phyloP scores from a whole-genome alignment of 164 flowering plant species.

The Sedum album region DNA sequence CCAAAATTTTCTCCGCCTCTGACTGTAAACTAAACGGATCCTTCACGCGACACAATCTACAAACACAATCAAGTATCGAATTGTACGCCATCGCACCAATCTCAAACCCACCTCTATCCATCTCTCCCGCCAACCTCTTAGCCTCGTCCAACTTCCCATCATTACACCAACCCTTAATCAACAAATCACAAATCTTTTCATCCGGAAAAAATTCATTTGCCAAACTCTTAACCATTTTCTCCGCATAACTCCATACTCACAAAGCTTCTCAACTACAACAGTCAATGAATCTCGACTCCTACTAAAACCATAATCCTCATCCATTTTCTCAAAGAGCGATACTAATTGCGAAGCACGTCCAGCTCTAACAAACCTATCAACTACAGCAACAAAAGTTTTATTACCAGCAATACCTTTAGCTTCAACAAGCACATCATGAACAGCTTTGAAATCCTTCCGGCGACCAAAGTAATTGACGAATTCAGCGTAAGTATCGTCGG shows the following conservation, averaged over 20 bases:
- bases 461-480: constrained; percentile 74
- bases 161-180: constrained; percentile 87
- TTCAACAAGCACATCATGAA: constrained; percentile 37
- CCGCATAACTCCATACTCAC: constrained; percentile 53
- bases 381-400: constrained; percentile 27
- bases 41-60: constrained; percentile 72
- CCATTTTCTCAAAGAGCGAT: constrained; percentile 67
- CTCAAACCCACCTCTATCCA: constrained; percentile 88
- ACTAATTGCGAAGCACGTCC: constrained; percentile 60
- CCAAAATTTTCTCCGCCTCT: constrained; percentile 60
- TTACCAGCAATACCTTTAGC: constrained; percentile 34
- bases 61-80: constrained; percentile 79
- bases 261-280: not conserved
- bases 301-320: constrained; percentile 55
- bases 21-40: constrained; percentile 60
- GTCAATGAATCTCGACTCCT: not conserved
- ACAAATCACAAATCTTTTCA: constrained; percentile 55
- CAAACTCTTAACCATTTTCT: constrained; percentile 70
- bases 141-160: constrained; percentile 86
- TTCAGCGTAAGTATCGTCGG: constrained; percentile 49
- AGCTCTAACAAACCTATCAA: constrained; percentile 66
- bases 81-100: constrained; percentile 58
- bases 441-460: constrained; percentile 73
- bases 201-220: constrained; percentile 82
- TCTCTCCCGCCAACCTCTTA: constrained; percentile 62